Conservation (phyloP, 2,329 filamentous ascomycete species). For the Venturia oleaginea region DNA sequence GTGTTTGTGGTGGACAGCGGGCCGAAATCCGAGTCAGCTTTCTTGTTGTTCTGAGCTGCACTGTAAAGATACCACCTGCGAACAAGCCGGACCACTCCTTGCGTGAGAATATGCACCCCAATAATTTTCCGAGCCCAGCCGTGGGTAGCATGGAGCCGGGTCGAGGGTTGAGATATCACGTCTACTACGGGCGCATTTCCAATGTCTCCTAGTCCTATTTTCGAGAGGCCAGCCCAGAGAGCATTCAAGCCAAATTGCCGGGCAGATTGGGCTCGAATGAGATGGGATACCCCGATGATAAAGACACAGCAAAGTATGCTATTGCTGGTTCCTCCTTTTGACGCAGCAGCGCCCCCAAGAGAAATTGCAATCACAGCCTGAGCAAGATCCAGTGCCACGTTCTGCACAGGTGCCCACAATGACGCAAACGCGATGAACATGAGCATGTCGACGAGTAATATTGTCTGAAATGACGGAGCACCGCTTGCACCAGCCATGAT, state of each 20-base stretch:
- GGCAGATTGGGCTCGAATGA: slow-evolving; percentile 45
- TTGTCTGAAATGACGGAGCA: slow-evolving; percentile 76
- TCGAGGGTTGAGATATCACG: neutral
- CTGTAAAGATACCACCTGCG: slow-evolving; percentile 36
- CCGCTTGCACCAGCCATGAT: slow-evolving; percentile 83
- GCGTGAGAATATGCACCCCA: slow-evolving; percentile 66
- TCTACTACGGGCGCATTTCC: neutral
- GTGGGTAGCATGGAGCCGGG: slow-evolving; percentile 6
- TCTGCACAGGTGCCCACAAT: slow-evolving; percentile 78
- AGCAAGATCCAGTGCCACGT: slow-evolving; percentile 78
- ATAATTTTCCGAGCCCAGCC: slow-evolving; percentile 45
- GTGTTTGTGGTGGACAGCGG: slow-evolving; percentile 4
- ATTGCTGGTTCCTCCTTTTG: slow-evolving; percentile 58
- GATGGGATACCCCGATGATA: slow-evolving; percentile 49
- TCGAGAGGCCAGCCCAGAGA: slow-evolving; percentile 30
- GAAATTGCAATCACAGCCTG: slow-evolving; percentile 91
- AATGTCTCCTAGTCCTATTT: slow-evolving; percentile 24
- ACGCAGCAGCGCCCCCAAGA: slow-evolving; percentile 69
- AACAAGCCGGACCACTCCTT: slow-evolving; percentile 62
- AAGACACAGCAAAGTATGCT: slow-evolving; percentile 63
- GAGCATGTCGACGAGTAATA: slow-evolving; percentile 73
- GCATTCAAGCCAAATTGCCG: slow-evolving; percentile 33
- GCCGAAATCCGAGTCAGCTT: slow-evolving; percentile 33
- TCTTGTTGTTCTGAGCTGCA: slow-evolving; percentile 28
- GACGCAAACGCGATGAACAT: slow-evolving; percentile 81